Conservation (phyloP, 805 yeast genomes). For the Zygosaccharomyces siamensis region DNA sequence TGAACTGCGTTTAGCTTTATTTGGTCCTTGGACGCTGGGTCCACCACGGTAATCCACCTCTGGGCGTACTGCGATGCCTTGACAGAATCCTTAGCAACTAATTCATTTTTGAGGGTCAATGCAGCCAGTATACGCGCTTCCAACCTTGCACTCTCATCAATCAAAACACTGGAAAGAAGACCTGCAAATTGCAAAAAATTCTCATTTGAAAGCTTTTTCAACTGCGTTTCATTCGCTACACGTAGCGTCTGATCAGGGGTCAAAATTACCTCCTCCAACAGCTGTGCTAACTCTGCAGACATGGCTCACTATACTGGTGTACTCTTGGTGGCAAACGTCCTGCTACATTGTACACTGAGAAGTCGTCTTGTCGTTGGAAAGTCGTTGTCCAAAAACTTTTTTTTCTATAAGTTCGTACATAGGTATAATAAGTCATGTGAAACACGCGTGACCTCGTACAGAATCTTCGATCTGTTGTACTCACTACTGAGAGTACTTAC, state of each 20-base stretch:
- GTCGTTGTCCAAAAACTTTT: neutral
- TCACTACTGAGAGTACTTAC: constrained; percentile 37
- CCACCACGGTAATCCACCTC: constrained; percentile 66
- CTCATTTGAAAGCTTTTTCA: constrained; percentile 62
- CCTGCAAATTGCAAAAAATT: constrained; percentile 73
- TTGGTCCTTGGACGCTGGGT: constrained; percentile 47
- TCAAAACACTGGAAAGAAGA: constrained; percentile 64
- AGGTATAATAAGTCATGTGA: neutral
- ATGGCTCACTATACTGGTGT: too few species aligned
- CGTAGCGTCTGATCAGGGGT: constrained; percentile 62
- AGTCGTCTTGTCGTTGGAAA: neutral
- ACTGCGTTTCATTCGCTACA: constrained; percentile 72
- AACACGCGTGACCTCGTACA: neutral
- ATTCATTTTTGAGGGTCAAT: constrained; percentile 77
- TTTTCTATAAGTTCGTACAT: neutral
- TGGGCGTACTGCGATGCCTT: constrained; percentile 55
- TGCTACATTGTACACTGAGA: neutral
- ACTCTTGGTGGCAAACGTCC: too few species aligned
- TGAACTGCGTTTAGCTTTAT: constrained; percentile 63
- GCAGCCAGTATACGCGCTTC: constrained; percentile 94
- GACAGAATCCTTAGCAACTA: constrained; percentile 72
- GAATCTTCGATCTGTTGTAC: neutral
- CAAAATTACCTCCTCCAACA: constrained; percentile 76
- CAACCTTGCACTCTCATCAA: constrained; percentile 54
- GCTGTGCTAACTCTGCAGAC: constrained; percentile 51